Percentiles rank a stretch among this genome's conserved stretches.
These are phyloP conservation scores for Polysphondylium violaceum DNA, from an alignment of 78 protist genomes.

Conservation along the genomic window DNA sequence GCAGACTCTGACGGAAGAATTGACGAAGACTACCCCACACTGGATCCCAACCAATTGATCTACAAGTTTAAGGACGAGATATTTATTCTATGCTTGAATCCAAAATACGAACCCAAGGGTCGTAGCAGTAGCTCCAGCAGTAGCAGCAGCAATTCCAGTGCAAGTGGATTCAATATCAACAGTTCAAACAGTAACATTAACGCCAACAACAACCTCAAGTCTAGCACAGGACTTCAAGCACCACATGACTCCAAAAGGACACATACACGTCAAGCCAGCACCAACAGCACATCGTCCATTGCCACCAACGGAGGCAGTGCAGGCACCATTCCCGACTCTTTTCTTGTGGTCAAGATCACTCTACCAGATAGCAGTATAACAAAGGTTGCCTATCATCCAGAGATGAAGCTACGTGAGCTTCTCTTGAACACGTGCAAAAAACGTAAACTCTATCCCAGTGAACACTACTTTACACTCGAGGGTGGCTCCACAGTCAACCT, in stretches of 20 bases:
- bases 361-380: slow-evolving; percentile 70
- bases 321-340: slow-evolving; percentile 8
- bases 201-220: slow-evolving; percentile 4
- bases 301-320: neutral
- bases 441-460: slow-evolving; percentile 27
- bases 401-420: slow-evolving; percentile 46
- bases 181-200: neutral
- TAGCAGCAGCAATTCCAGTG: neutral
- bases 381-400: slow-evolving; percentile 62
- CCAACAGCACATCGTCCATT: neutral
- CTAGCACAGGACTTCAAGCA: neutral
- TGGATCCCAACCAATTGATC: slow-evolving; percentile 45
- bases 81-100: slow-evolving; percentile 50
- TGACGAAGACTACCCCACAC: slow-evolving; percentile 67
- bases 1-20: slow-evolving; percentile 55
- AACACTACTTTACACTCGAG: slow-evolving; percentile 49
- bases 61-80: slow-evolving; percentile 55
- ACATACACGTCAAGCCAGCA: neutral
- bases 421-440: slow-evolving; percentile 55
- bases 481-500: slow-evolving; percentile 20
- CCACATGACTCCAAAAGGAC: too few relatives aligned
- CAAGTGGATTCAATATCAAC: neutral
- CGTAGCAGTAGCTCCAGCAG: neutral
- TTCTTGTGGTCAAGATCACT: slow-evolving; percentile 43
- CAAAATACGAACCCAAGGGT: slow-evolving; percentile 34